Percentiles rank a stretch among this genome's conserved stretches.
Evolutionary conservation across 106 monocot genomes (phyloP).

Genomic region (Platanthera guangdongensis): DNA sequence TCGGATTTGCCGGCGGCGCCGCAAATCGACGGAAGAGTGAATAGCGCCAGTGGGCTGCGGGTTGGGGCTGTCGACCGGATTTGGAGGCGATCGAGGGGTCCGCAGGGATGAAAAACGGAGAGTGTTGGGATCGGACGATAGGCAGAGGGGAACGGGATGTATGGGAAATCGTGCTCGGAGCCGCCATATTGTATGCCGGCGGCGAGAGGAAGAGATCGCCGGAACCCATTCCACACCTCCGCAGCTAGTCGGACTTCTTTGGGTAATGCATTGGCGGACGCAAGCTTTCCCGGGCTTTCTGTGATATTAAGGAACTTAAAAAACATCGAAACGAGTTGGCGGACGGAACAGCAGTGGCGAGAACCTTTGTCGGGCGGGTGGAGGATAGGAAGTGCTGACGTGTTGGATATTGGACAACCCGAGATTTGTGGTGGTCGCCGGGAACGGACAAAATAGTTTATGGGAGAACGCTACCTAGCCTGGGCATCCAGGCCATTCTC

Average conservation of each 20-base stretch:
- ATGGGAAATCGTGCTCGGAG: neutral
- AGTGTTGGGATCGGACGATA: neutral
- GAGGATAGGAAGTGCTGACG: no score
- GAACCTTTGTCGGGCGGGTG: no score
- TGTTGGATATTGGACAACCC: no score
- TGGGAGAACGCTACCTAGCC: no score
- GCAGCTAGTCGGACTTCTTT: neutral
- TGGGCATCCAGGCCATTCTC: no score
- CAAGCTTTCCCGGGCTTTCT: no score
- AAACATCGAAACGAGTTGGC: no score
- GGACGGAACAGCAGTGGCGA: no score
- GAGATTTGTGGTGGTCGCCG: no score
- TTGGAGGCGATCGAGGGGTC: slow-evolving; percentile 4
- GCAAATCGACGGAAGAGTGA: neutral
- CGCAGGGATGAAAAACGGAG: neutral
- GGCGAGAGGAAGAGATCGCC: neutral
- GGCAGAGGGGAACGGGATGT: neutral
- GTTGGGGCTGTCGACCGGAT: neutral
- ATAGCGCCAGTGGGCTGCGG: neutral
- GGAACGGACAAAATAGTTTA: no score
- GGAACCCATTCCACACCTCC: neutral
- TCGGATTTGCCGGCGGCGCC: slow-evolving; percentile 8
- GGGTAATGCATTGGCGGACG: neutral
- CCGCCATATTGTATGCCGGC: neutral
- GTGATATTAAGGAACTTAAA: no score